Evolutionary conservation across 148 eudicot species (phyloP), one percentile per base, ranked within the genome.

Genomic region (Suaeda aralocaspica): DNA sequence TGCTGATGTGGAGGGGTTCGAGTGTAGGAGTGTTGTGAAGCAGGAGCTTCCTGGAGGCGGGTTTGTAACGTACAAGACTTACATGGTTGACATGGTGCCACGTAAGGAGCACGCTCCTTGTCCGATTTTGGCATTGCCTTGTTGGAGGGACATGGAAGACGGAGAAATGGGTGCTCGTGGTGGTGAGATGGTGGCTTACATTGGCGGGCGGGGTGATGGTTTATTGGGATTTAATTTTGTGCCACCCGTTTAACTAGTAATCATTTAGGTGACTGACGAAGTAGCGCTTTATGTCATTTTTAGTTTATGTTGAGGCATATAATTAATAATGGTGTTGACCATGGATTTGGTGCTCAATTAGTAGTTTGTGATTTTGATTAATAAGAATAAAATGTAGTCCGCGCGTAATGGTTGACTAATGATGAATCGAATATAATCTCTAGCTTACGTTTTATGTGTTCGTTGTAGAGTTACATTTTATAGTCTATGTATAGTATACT

Each of bases 61-160:
- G 0, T 72, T 60, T 42, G 80, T 77, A 25, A 22, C 72, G 2
- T 77, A 77, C 25, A 77, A 77, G 59, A 77, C 80, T 0, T 77
- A 59, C 19, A 31, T 41, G 39, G 72, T 39, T 2, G 61, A 66
- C 2, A 16, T n/a, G n/a, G n/a, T 41, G 3, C 4, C 15, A 46
- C 6, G 31, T 44, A 33, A 11, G n/a, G 22, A 29, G 21, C 22
- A 24, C 51, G 16, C 48, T 0, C 48, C 66, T 62, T 10, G n/a
- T n/a, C n/a, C n/a, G 1, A 64, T 14, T 2, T 15, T 41, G 67
- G 51, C 22, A 10, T 64, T 41, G n/a, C 29, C 30, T 64, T 22
- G 33, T 44, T 64, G 67, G 67, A 44, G 26, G 49, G 22, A 19
- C 12, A 0, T 59, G 22, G 63, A 59, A 18, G 24, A 9, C 2